phyloP scores from a whole-genome alignment of 1,139 yeast species.

The Petasospora fabianii region DNA sequence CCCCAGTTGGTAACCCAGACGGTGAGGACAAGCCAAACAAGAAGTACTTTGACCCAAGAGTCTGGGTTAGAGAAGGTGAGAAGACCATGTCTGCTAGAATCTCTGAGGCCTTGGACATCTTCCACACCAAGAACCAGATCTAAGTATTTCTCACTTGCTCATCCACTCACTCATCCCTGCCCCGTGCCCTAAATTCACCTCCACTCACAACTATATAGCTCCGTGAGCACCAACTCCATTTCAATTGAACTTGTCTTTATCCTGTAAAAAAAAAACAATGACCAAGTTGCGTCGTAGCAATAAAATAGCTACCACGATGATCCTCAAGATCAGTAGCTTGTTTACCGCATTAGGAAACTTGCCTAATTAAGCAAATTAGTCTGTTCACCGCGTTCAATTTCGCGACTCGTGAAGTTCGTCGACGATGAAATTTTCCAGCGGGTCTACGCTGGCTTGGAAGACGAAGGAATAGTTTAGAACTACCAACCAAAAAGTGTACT shows the following conservation, averaged over 20 bases:
- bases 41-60: constrained; percentile 99
- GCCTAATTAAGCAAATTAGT: background rate
- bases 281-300: no score
- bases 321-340: no score
- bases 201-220: no score
- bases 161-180: no score
- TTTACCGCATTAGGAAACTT: background rate
- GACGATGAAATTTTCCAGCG: constrained; percentile 18
- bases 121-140: constrained; percentile 74
- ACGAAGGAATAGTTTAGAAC: no score
- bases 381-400: background rate
- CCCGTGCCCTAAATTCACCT: no score
- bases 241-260: background rate
- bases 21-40: constrained; percentile 99
- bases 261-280: no score
- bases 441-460: no score
- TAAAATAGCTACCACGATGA: no score
- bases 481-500: background rate
- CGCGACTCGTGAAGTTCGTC: constrained; percentile 5
- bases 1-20: constrained; percentile 98
- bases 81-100: constrained; percentile 93
- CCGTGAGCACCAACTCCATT: no score
- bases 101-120: constrained; percentile 74
- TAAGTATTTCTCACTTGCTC: constrained; percentile 28
- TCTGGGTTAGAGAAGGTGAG: constrained; percentile 99